These are phyloP conservation scores for Serendipita sp. DNA, from an alignment of 768 basidiomycete species.

Conservation along the genomic window DNA sequence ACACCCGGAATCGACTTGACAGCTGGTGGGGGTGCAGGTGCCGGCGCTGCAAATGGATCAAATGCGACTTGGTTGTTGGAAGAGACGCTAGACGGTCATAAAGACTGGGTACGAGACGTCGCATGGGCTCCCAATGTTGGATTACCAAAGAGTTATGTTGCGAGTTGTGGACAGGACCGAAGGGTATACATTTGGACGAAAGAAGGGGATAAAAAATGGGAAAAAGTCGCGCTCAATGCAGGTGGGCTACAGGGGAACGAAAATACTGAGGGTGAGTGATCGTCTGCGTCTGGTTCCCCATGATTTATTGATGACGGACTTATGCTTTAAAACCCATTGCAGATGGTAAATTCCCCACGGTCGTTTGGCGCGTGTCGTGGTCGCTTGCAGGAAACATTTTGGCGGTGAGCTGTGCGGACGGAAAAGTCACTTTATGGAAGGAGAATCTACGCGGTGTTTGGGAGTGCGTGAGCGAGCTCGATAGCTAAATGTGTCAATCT, in stretches of 20 bases:
- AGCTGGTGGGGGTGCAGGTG: neutral
- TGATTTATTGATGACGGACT: no score
- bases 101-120: slow-evolving; percentile 98
- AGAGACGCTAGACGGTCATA: slow-evolving; percentile 79
- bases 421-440: slow-evolving; percentile 97
- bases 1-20: neutral
- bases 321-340: neutral
- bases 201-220: slow-evolving; percentile 62
- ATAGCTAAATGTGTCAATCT: slow-evolving; percentile 34
- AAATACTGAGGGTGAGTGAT: neutral
- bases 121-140: slow-evolving; percentile 98
- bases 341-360: slow-evolving; percentile 82
- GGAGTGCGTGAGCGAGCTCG: slow-evolving; percentile 95
- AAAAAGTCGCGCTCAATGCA: slow-evolving; percentile 65
- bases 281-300: neutral
- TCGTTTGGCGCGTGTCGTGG: slow-evolving; percentile 99
- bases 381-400: slow-evolving; percentile 90
- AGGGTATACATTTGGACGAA: slow-evolving; percentile 88
- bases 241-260: neutral
- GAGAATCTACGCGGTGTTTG: slow-evolving; percentile 88
- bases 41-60: neutral
- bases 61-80: slow-evolving; percentile 61
- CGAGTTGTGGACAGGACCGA: slow-evolving; percentile 48
- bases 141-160: slow-evolving; percentile 84
- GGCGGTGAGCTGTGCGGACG: slow-evolving; percentile 93